Evolutionary conservation across 192 early-diverging fungal species (phyloP), one percentile per base, ranked within the genome.

Genomic region (Backusella liffmaniae): DNA sequence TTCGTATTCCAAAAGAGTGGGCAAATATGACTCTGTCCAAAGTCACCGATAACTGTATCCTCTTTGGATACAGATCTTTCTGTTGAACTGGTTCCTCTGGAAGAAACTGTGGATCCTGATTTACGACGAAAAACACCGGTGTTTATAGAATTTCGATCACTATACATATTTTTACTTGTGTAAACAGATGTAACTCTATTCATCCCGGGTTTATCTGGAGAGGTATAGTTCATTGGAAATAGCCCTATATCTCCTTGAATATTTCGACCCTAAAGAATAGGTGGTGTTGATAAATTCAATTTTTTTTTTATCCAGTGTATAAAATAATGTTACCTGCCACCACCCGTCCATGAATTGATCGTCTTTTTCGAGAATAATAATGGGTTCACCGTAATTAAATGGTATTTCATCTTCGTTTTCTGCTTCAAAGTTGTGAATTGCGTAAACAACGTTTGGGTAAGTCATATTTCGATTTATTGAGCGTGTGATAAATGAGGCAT

Each of bases 281-380:
- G 36, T 18, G 12, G 12, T 70, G 16, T 70, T 70, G 26, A n/a
- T 23, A 62, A 13, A 29, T 29, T 23, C 8, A 21, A 10, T n/a
- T 62, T 62, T n/a, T 53, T 41, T 39, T 39, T 39, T 10, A 39
- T 39, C 10, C 1, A 21, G 21, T 56, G 9, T 56, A 56, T 56
- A 56, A 56, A 56, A 26, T 2, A 23, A 30, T 39, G 2, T 18
- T 78, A 90, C 91, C 83, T 88, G 85, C 92, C 92, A 94, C 93
- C 93, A 94, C 23, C 93, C 93, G 80, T 94, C 93, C 29, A 83
- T 82, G 77, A 86, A 93, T 32, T 84, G 78, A n/a, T 92, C 91
- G 70, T 94, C 93, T 67, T 82, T 87, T 73, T 94, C 89, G 12
- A 93, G 70, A 1, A 94, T 88, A 21, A 91, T 80, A 7, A 94